Conservation (phyloP, 2,329 filamentous ascomycete species). For the Alternaria metachromatica region DNA sequence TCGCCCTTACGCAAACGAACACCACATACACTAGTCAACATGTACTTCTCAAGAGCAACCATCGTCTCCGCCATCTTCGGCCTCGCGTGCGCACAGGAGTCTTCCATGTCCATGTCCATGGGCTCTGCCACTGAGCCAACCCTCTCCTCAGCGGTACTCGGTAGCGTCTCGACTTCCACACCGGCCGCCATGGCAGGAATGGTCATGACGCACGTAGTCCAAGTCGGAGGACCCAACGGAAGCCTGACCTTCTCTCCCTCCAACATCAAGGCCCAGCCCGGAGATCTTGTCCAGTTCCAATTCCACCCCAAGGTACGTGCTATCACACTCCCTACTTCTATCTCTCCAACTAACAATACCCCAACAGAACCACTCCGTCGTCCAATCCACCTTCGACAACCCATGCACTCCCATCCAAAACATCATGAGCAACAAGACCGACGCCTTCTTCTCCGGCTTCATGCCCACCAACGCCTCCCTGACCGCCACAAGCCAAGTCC, state of each 20-base stretch:
- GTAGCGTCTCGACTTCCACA: neutral
- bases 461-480: slow-evolving; percentile 60
- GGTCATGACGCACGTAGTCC: slow-evolving; percentile 63
- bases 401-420: slow-evolving; percentile 70
- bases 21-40: slow-evolving; percentile 24
- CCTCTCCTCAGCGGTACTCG: neutral
- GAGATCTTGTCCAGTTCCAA: slow-evolving; percentile 63
- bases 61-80: slow-evolving; percentile 41
- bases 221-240: slow-evolving; percentile 63
- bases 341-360: slow-evolving; percentile 13
- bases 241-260: slow-evolving; percentile 70
- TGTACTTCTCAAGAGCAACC: slow-evolving; percentile 46
- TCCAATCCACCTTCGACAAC: slow-evolving; percentile 75
- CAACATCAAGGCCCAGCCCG: slow-evolving; percentile 67
- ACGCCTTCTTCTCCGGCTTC: slow-evolving; percentile 69
- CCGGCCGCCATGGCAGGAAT: slow-evolving; percentile 14
- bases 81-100: slow-evolving; percentile 32
- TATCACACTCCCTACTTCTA: neutral
- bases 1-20: neutral
- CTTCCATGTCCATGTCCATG: neutral
- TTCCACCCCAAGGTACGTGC: slow-evolving; percentile 55
- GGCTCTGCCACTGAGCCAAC: slow-evolving; percentile 2
- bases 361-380: slow-evolving; percentile 74
- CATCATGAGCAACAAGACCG: slow-evolving; percentile 54
- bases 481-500: slow-evolving; percentile 51